Conservation (phyloP, 2,329 filamentous ascomycete species). For the Hirsutella minnesotensis region DNA sequence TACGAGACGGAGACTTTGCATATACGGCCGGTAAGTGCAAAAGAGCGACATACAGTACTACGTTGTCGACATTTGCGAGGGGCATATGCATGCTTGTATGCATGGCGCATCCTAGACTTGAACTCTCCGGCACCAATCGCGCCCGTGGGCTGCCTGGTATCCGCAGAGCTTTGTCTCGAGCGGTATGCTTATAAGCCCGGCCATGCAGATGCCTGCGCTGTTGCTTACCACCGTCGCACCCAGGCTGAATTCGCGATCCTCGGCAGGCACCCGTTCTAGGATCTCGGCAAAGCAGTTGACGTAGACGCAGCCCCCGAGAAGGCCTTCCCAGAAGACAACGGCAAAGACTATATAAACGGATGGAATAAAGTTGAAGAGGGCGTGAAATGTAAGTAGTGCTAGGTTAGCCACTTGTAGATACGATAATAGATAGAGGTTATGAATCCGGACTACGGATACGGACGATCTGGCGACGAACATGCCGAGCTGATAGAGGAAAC, state of each 20-base stretch:
- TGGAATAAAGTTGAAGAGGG: conserved; percentile 70
- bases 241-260: conserved; percentile 83
- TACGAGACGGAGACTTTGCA: no score
- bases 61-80: no score
- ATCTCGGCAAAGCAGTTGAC: conserved; percentile 95
- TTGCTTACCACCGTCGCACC: conserved; percentile 87
- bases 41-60: no score
- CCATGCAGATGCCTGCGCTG: conserved; percentile 79
- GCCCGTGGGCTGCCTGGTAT: conserved; percentile 73
- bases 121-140: conserved; percentile 58
- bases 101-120: conserved; percentile 15
- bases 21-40: no score
- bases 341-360: conserved; percentile 76
- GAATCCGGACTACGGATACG: conserved; percentile 74
- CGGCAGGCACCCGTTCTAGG: conserved; percentile 62
- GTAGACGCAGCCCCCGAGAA: conserved; percentile 85
- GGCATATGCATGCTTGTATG: not conserved
- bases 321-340: conserved; percentile 86
- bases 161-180: conserved; percentile 73
- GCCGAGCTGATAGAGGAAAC: conserved; percentile 86
- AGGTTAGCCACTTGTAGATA: conserved; percentile 75
- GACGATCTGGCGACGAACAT: conserved; percentile 92
- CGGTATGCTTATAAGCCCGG: conserved; percentile 70
- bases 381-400: conserved; percentile 59
- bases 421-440: conserved; percentile 69